Evolutionary conservation across 2,329 filamentous ascomycete genomes (phyloP).

Genomic region (Exophiala sideris): DNA sequence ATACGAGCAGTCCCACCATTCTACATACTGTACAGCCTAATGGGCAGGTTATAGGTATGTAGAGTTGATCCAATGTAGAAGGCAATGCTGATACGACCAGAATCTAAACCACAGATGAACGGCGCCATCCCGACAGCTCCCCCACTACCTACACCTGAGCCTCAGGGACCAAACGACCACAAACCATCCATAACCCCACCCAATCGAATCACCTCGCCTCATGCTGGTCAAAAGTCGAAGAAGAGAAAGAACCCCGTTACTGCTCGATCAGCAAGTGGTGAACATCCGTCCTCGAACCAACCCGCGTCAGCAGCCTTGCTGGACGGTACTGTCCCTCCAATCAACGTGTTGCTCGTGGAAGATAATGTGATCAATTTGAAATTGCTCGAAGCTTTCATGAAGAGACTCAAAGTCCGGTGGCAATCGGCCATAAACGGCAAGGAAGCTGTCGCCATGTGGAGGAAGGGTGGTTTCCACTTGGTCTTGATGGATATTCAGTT

Average conservation of each 20-base stretch:
- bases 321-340: slow-evolving; percentile 82
- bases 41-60: slow-evolving; percentile 33
- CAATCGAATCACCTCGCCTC: slow-evolving; percentile 49
- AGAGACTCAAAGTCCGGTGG: slow-evolving; percentile 91
- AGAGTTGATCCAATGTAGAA: slow-evolving; percentile 31
- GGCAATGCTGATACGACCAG: slow-evolving; percentile 38
- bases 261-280: slow-evolving; percentile 28
- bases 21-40: slow-evolving; percentile 49
- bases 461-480: slow-evolving; percentile 85
- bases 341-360: slow-evolving; percentile 96
- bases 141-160: slow-evolving; percentile 56
- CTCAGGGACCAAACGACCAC: slow-evolving; percentile 44
- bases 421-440: slow-evolving; percentile 94
- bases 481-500: slow-evolving; percentile 99
- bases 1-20: slow-evolving; percentile 78
- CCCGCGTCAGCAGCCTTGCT: slow-evolving; percentile 60
- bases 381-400: slow-evolving; percentile 91
- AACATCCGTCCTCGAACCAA: slow-evolving; percentile 31
- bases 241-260: slow-evolving; percentile 48
- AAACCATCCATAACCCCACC: slow-evolving; percentile 46
- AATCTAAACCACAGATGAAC: slow-evolving; percentile 42
- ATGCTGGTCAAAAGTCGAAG: slow-evolving; percentile 43
- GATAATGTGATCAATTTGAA: slow-evolving; percentile 98
- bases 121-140: slow-evolving; percentile 40
- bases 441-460: slow-evolving; percentile 92